Evolutionary conservation across 1,284 basidiomycete species (phyloP), one percentile per base, ranked within the genome.

Genomic region (Microbotryum violaceum): DNA sequence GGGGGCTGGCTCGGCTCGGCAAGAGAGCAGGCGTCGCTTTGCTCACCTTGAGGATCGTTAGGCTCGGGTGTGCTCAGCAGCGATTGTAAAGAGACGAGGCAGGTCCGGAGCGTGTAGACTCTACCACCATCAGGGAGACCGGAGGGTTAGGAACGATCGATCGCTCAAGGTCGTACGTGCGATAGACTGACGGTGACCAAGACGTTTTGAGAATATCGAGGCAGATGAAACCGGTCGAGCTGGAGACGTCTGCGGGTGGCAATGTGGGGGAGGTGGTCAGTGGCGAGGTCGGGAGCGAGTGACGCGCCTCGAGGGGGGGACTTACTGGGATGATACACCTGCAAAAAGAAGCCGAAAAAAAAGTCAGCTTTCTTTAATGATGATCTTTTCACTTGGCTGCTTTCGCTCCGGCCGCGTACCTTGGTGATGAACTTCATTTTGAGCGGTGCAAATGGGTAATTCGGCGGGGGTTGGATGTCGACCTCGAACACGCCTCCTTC

Each of bases 51-150:
- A 0, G 94, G 96, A 74, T 98, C 96, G 70, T 88, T 89, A 16
- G 94, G 96, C 75, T 97, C 92, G 0, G 94, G 96, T 4, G 88
- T 89, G 77, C 92, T 97, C n/a, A 98, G 80, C 14, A 98, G 81
- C 31, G 88, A 91, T 75, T 97, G 96, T 20, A 98, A 82, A 0
- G 92, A 96, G 75, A 98, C 93, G 72, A 98, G 81, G 1, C 93
- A 97, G 31, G 91, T 93, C 75, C 97, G 97, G 74, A 98, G 85
- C 1, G 96, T 98, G 66, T 74, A 73, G 14, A 69, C 69, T 37
- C 63, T 64, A 49, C n/a, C 4, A 33, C 4, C 20, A 8, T 25
- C 25, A 20, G 31, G 29, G 33, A 7, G 31, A 31, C 31, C 31
- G 9, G 31, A 31, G 31, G 31, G 31, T 31, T 10, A 31, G 7